A percentile compares a stretch with the other conserved stretches of the same genome.
phyloP scores from a whole-genome alignment of 352 stramenopile species.

The Pythium aristosporum region DNA sequence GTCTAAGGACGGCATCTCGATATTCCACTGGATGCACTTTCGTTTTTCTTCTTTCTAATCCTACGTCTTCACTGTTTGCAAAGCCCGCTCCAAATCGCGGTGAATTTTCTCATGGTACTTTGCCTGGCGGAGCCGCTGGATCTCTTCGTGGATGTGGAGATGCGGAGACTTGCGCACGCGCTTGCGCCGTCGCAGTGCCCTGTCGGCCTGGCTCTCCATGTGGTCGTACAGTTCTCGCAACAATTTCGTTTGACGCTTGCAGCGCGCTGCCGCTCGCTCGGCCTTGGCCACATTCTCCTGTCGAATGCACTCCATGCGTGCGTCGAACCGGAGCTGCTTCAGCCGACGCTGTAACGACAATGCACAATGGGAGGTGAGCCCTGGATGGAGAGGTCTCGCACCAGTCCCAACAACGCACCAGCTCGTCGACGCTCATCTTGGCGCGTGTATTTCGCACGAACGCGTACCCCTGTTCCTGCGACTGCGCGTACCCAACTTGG shows the following conservation, averaged over 20 bases:
- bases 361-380: no score
- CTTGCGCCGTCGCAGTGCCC: slow-evolving; percentile 52
- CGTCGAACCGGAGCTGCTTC: slow-evolving; percentile 51
- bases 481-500: slow-evolving; percentile 51
- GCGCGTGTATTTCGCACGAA: slow-evolving; percentile 39
- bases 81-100: slow-evolving; percentile 7
- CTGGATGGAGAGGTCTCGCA: neutral
- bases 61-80: neutral
- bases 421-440: slow-evolving; percentile 54
- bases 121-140: slow-evolving; percentile 43
- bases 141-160: slow-evolving; percentile 62
- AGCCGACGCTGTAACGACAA: slow-evolving; percentile 19
- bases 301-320: slow-evolving; percentile 32
- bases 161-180: slow-evolving; percentile 54
- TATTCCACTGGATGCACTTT: neutral
- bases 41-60: neutral
- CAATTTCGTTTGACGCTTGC: slow-evolving; percentile 37
- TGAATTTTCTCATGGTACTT: slow-evolving; percentile 28
- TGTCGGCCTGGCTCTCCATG: slow-evolving; percentile 54
- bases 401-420: slow-evolving; percentile 31
- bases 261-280: slow-evolving; percentile 31
- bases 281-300: slow-evolving; percentile 36
- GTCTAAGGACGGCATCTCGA: slow-evolving; percentile 7
- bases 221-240: slow-evolving; percentile 52
- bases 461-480: slow-evolving; percentile 32